Base-by-base conservation (phyloP, 1,284 basidiomycete genomes). In the Veloboletus limbatus region DNA sequence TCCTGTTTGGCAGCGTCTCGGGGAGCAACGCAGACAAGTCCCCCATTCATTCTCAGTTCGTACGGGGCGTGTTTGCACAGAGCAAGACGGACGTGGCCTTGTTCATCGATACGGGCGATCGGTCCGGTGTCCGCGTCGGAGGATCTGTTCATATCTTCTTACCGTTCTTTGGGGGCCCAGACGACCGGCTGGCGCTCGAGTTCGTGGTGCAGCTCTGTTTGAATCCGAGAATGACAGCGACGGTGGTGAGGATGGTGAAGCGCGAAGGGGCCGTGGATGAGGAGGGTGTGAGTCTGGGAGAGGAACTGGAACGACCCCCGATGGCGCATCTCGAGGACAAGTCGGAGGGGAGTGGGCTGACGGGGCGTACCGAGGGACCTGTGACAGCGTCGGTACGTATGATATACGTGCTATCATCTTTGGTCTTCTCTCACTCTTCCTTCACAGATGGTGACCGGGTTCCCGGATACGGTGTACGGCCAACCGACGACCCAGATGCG, bases 151-250 rank as follows among this genome's bases (percentile, higher is more conserved):
- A 95, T 59, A 60, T 98, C 25, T 87, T 96, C 68, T 66, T 96
- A 18, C 89, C 91, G 0, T 98, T 98, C 78, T 90, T 96, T 65
- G 96, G 95, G 18, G 96, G 96, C 0, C 85, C 92, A 0, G 96
- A 99, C 64, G 96, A 97, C 62, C 80, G 96, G 4, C 76, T 92
- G 9, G 93, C 94, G 0, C 73, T 98, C 21, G 75, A 83, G 27
- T 81, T 97, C 52, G 83, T 91, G 13, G 78, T 88, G 20, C 92
- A 95, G 65, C 71, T 97, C 16, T 93, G 90, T 62, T 60, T 71
- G 53, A 85, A 88, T 57, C 69, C 77, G 4, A 70, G 69, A 40
- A 75, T 89, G 3, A 79, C 71, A 4, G 94, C 91, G 5, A 92
- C 88, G 0, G 72, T 86, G 9, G 60, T 84, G 11, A 42, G 47